These are phyloP conservation scores for Auricularia cornea DNA, from an alignment of 768 basidiomycete genomes.

Conservation along the genomic window DNA sequence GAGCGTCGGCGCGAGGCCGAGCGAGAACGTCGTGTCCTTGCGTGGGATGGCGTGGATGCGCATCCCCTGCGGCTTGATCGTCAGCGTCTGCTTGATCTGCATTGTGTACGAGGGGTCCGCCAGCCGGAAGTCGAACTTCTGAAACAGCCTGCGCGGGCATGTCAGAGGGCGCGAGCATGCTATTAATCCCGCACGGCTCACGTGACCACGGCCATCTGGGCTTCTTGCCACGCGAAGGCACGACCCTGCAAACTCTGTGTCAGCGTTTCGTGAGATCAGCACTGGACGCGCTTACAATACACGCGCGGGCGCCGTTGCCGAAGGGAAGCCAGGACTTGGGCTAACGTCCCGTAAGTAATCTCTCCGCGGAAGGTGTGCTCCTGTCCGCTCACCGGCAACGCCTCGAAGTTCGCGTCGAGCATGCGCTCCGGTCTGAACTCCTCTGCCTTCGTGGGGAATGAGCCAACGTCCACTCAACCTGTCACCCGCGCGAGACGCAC, in stretches of 20 bases:
- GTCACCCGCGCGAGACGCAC: too few relatives aligned
- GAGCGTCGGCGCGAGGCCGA: neutral
- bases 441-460: conserved; percentile 22
- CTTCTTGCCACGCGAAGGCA: conserved; percentile 42
- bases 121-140: conserved; percentile 38
- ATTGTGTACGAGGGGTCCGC: conserved; percentile 38
- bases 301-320: conserved; percentile 20
- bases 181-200: neutral
- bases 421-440: conserved; percentile 40
- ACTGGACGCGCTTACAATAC: conserved; percentile 13
- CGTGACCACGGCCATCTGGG: conserved; percentile 31
- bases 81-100: conserved; percentile 36
- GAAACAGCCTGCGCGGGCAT: conserved; percentile 20
- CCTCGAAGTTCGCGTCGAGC: conserved; percentile 41
- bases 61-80: conserved; percentile 39
- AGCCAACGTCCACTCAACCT: neutral
- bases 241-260: too few relatives aligned
- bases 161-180: too few relatives aligned
- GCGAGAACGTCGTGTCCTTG: conserved; percentile 4
- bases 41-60: conserved; percentile 32
- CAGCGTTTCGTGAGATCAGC: neutral
- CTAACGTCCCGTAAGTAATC: too few relatives aligned
- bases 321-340: conserved; percentile 37
- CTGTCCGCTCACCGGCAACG: conserved; percentile 27
- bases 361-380: too few relatives aligned